Conservation (phyloP, 352 stramenopile species). For the Phytophthora cryptogea region DNA sequence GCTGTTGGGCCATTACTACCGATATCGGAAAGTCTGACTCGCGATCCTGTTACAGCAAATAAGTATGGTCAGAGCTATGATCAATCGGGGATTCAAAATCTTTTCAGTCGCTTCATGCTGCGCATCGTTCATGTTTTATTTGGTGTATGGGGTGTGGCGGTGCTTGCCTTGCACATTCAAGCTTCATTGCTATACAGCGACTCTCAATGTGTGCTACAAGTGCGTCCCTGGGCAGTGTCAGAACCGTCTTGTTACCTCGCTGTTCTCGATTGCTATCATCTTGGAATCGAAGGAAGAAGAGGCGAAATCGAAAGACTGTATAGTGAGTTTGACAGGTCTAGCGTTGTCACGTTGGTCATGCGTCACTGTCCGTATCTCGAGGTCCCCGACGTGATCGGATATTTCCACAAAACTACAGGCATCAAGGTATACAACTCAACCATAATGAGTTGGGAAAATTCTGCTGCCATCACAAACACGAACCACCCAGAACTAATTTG, state of each 20-base stretch:
- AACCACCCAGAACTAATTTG: conserved; percentile 25
- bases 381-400: conserved; percentile 21
- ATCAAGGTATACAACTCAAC: conserved; percentile 51
- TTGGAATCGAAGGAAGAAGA: conserved; percentile 9
- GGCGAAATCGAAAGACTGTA: conserved; percentile 20
- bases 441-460: conserved; percentile 25
- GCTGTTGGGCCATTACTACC: background rate
- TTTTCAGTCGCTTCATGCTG: background rate
- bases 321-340: conserved; percentile 20
- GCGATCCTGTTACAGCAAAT: background rate
- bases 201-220: conserved; percentile 29
- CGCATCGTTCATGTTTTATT: conserved; percentile 1
- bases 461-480: conserved; percentile 31
- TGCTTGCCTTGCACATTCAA: conserved; percentile 32
- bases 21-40: background rate
- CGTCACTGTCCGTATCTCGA: conserved; percentile 32
- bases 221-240: conserved; percentile 25
- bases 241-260: conserved; percentile 33
- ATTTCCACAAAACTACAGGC: conserved; percentile 24
- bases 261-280: conserved; percentile 31
- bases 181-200: conserved; percentile 10
- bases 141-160: conserved; percentile 18
- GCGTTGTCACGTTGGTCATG: conserved; percentile 29
- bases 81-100: background rate
- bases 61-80: background rate